Base-by-base conservation (phyloP, 192 early-diverging fungal species). In the Linnemannia zychae region DNA sequence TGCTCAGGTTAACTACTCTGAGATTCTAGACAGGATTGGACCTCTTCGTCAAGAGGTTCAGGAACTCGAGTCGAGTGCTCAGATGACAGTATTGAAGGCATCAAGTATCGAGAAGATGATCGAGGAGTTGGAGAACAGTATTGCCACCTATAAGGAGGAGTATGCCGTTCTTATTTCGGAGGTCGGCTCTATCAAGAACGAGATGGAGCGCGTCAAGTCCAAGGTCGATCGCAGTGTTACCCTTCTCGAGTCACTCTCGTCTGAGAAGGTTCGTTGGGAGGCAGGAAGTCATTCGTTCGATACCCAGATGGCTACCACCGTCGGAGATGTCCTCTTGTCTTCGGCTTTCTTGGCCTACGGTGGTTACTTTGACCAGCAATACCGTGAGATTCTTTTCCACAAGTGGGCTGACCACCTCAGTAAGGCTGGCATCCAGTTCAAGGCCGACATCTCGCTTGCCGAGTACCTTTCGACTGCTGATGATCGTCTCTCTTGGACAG, bases 321-420 rank as follows among this genome's bases (percentile, higher is more conserved):
- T 99, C 34, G 99, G 99, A 72, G 99, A 99, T 81, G 96, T 98
- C 22, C 83, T 99, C 28, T 87, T 99, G 50, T 94, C 96, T 11
- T 91, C 97, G 0, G 99, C 98, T n/a, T 97, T 99, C 88, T 87
- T 99, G 37, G 96, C 98, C 1, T 99, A 99, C 81, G 97, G 93
- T 48, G 99, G 99, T 22, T 97, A 95, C 92, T 99, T 99, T 91
- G 98, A 99, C 91, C 98, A 99, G 90, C 94, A 96, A 74, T 95
- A 98, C 84, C 94, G 99, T 74, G 94, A 95, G 70, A 79, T 92
- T 68, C 91, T 99, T 53, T 73, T 96, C 69, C 81, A 88, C 36
- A 93, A 92, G 52, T 99, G 98, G 98, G 89, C 90, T 12, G 82
- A 81, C 36, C 97, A 98, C 74, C 90, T 96, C 18, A 68, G 82